phyloP scores from a whole-genome alignment of 208 protist genomes.

The Leishmania amazonensis region DNA sequence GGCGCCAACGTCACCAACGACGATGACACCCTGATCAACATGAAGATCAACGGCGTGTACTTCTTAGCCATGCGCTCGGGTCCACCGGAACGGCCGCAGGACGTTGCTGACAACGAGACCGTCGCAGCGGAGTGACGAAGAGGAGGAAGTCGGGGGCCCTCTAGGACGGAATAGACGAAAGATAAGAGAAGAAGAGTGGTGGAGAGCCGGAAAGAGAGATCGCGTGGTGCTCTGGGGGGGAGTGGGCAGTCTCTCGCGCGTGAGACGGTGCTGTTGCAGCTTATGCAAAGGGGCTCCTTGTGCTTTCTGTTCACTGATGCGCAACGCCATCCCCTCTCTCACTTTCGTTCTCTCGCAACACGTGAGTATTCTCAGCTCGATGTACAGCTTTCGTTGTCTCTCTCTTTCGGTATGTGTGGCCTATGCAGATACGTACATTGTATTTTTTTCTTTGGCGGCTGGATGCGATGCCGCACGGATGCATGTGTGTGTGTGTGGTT shows the following conservation, averaged over 20 bases:
- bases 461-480: neutral
- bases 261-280: neutral
- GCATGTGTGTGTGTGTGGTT: neutral
- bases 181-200: too few relatives aligned
- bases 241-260: neutral
- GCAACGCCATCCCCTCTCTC: neutral
- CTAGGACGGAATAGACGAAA: neutral
- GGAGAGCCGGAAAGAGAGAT: neutral
- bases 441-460: neutral
- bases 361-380: neutral
- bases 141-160: neutral
- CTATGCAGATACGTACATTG: neutral
- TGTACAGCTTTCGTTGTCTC: slow-evolving; percentile 11
- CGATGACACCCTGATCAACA: slow-evolving; percentile 78
- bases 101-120: neutral
- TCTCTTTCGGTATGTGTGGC: neutral
- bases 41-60: slow-evolving; percentile 78
- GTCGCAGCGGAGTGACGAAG: slow-evolving; percentile 4
- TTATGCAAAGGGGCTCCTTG: neutral
- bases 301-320: neutral
- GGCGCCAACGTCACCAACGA: slow-evolving; percentile 89
- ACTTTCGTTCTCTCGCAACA: slow-evolving; percentile 6
- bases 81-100: slow-evolving; percentile 65
- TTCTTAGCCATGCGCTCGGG: slow-evolving; percentile 80
- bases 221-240: neutral